Evolutionary conservation across 768 basidiomycete genomes (phyloP).

Genomic region (Atractiella rhizophila): DNA sequence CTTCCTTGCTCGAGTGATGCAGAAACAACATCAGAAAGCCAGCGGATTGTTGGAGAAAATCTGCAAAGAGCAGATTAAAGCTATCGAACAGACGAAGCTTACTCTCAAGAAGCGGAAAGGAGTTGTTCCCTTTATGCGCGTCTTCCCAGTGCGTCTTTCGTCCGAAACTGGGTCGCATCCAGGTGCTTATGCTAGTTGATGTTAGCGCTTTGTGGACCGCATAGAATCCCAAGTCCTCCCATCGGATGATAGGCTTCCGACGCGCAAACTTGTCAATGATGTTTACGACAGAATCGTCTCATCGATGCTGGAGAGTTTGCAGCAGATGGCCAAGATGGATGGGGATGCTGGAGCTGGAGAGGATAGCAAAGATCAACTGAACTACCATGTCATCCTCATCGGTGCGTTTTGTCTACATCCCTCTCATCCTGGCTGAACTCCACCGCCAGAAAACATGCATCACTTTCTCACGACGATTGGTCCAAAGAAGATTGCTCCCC

Average conservation of each 20-base stretch:
- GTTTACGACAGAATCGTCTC: constrained; percentile 73
- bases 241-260: constrained; percentile 43
- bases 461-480: constrained; percentile 65
- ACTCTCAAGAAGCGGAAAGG: constrained; percentile 81
- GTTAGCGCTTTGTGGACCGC: constrained; percentile 39
- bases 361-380: constrained; percentile 88
- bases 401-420: constrained; percentile 32
- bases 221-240: constrained; percentile 63
- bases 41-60: constrained; percentile 36
- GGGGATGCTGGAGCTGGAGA: constrained; percentile 35
- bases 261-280: constrained; percentile 46
- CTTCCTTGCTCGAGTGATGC: constrained; percentile 44
- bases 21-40: constrained; percentile 41
- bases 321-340: constrained; percentile 87
- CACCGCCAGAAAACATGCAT: constrained; percentile 68
- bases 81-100: constrained; percentile 69
- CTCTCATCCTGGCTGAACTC: not conserved
- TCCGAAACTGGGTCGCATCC: no score
- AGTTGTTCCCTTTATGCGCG: constrained; percentile 68
- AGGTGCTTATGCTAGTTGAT: not conserved
- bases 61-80: constrained; percentile 55
- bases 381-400: constrained; percentile 82
- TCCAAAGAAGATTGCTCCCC: constrained; percentile 41
- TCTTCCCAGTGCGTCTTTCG: constrained; percentile 39
- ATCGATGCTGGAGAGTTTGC: constrained; percentile 72